Conservation (phyloP, 371 early-diverging fungal species). For the Mucor irregularis region DNA sequence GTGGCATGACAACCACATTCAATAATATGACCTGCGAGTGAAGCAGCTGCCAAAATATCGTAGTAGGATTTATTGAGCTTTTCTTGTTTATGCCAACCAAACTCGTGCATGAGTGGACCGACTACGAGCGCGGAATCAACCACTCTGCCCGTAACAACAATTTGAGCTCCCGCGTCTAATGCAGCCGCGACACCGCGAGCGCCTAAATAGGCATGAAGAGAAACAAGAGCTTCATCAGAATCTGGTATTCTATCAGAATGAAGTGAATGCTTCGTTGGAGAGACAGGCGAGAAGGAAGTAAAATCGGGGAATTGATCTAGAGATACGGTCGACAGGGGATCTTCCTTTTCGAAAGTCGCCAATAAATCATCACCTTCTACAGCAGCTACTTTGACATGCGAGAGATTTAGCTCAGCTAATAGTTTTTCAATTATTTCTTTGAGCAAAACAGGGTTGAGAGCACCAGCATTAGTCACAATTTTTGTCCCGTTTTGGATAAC, state of each 20-base stretch:
- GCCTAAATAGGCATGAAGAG: conserved; percentile 65
- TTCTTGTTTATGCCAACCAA: conserved; percentile 6
- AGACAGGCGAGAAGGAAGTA: conserved; percentile 42
- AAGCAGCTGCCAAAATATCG: conserved; percentile 60
- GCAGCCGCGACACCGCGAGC: conserved; percentile 44
- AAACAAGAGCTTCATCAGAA: conserved; percentile 48
- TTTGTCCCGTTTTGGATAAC: conserved; percentile 60
- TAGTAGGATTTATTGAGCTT: neutral
- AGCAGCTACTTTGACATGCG: conserved; percentile 55
- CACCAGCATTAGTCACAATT: conserved; percentile 71
- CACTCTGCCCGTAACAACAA: conserved; percentile 73
- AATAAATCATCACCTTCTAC: conserved; percentile 61
- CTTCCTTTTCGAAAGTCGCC: neutral
- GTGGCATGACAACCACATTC: conserved; percentile 76
- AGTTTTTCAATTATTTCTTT: conserved; percentile 64
- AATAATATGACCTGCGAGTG: conserved; percentile 72
- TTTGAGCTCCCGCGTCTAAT: conserved; percentile 60
- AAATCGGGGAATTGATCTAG: conserved; percentile 24
- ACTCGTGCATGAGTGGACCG: conserved; percentile 15
- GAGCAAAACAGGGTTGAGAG: conserved; percentile 60
- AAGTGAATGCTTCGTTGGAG: conserved; percentile 8
- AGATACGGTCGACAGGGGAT: conserved; percentile 18
- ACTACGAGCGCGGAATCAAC: conserved; percentile 66
- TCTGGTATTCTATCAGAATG: conserved; percentile 32
- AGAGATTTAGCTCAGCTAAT: conserved; percentile 32